A percentile compares a stretch with the other conserved stretches of the same genome.
Conservation (phyloP, 83 land plant genomes). For the Picea abies region DNA sequence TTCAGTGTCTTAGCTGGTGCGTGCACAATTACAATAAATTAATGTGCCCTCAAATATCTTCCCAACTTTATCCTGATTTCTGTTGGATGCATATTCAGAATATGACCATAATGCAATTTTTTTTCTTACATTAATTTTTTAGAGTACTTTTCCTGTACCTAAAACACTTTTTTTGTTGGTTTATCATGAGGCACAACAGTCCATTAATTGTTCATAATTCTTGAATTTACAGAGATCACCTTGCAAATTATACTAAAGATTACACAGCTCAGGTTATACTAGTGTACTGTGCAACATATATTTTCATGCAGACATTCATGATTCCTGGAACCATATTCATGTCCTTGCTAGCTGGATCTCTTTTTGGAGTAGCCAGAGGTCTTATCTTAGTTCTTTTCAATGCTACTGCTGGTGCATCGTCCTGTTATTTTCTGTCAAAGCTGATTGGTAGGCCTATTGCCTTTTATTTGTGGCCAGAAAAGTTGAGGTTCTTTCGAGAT, state of each 20-base stretch:
- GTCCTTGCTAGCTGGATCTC: conserved; percentile 93
- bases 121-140: neutral
- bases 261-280: conserved; percentile 74
- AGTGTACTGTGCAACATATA: conserved; percentile 89
- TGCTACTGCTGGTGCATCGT: conserved; percentile 95
- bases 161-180: neutral
- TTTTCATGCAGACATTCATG: conserved; percentile 99
- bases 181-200: neutral
- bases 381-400: conserved; percentile 68
- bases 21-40: neutral
- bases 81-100: neutral
- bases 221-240: conserved; percentile 61
- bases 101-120: neutral
- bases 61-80: too few relatives aligned
- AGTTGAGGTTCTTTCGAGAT: conserved; percentile 78
- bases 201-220: neutral
- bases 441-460: conserved; percentile 82
- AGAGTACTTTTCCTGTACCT: neutral
- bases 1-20: neutral
- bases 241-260: conserved; percentile 74
- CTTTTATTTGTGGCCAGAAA: conserved; percentile 87
- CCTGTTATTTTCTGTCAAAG: conserved; percentile 92
- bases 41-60: neutral
- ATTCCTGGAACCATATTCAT: conserved; percentile 96
- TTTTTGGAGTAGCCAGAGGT: conserved; percentile 87